Evolutionary conservation across 106 monocot species (phyloP).

Genomic region (Ottelia alismoides): DNA sequence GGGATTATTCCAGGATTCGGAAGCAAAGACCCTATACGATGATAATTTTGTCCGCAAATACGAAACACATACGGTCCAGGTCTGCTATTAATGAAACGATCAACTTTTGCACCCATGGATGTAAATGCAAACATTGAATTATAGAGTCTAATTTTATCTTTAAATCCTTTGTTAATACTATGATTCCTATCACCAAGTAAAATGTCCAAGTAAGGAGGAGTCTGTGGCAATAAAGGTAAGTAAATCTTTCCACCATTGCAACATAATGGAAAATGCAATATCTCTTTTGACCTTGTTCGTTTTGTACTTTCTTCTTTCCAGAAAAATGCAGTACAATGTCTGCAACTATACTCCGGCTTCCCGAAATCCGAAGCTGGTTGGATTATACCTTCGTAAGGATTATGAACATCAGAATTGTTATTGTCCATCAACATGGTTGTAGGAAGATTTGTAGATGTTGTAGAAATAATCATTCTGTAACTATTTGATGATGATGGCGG

Average conservation of each 20-base stretch:
- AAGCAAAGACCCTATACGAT: slow-evolving; percentile 4
- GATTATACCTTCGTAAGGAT: no score
- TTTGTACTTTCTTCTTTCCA: no score
- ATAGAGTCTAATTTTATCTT: neutral
- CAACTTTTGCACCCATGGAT: slow-evolving; percentile 11
- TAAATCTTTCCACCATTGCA: neutral
- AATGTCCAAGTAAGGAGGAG: neutral
- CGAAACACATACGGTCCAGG: slow-evolving; percentile 9
- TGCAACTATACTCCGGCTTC: no score
- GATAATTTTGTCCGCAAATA: slow-evolving; percentile 8
- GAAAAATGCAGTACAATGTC: no score
- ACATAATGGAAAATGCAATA: no score
- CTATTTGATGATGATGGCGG: no score
- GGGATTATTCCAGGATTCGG: neutral
- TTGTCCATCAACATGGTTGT: no score
- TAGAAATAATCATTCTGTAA: no score
- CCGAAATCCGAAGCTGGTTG: no score
- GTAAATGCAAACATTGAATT: slow-evolving; percentile 15
- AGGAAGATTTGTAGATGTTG: no score
- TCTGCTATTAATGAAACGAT: slow-evolving; percentile 1
- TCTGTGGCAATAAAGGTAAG: neutral
- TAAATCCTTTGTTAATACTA: neutral
- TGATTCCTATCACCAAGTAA: neutral
- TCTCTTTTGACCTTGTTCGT: no score
- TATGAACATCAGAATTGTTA: no score